Conservation (phyloP, 1,284 basidiomycete species). For the Melanopsichium pennsylvanicum region DNA sequence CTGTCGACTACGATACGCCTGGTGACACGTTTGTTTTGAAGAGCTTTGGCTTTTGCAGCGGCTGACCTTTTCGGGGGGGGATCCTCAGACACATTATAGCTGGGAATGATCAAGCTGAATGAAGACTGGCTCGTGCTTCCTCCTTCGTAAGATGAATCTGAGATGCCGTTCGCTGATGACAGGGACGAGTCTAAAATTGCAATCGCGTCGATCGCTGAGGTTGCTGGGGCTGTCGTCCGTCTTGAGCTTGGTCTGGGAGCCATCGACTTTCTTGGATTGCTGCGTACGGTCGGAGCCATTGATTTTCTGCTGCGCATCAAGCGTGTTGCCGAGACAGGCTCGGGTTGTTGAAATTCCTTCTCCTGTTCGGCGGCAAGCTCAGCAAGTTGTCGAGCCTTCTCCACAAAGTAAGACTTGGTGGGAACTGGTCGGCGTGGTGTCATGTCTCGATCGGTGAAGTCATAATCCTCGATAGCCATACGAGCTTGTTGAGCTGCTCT, state of each 20-base stretch:
- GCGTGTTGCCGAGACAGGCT: too few relatives aligned
- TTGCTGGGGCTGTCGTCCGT: too few relatives aligned
- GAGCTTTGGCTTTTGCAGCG: constrained; percentile 3
- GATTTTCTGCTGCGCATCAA: neutral
- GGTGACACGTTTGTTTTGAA: constrained; percentile 17
- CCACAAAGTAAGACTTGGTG: constrained; percentile 39
- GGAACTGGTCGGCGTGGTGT: constrained; percentile 39
- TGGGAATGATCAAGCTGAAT: constrained; percentile 10
- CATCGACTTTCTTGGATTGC: constrained; percentile 14
- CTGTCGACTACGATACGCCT: constrained; percentile 17
- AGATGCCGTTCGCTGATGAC: constrained; percentile 11
- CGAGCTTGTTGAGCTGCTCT: constrained; percentile 36
- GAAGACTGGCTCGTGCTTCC: constrained; percentile 18
- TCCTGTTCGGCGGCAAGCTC: constrained; percentile 12
- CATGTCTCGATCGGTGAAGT: constrained; percentile 43
- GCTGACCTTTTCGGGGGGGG: neutral
- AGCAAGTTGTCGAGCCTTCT: constrained; percentile 33
- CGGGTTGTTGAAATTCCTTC: constrained; percentile 1
- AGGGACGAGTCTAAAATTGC: constrained; percentile 16
- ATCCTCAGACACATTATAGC: constrained; percentile 3
- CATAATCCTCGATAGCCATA: constrained; percentile 38
- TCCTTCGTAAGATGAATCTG: constrained; percentile 13
- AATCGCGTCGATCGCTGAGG: too few relatives aligned
- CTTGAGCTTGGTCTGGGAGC: constrained; percentile 3
- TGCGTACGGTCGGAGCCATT: neutral